These are phyloP conservation scores for Clavispora fructus DNA, from an alignment of 805 yeast species.

Conservation along the genomic window DNA sequence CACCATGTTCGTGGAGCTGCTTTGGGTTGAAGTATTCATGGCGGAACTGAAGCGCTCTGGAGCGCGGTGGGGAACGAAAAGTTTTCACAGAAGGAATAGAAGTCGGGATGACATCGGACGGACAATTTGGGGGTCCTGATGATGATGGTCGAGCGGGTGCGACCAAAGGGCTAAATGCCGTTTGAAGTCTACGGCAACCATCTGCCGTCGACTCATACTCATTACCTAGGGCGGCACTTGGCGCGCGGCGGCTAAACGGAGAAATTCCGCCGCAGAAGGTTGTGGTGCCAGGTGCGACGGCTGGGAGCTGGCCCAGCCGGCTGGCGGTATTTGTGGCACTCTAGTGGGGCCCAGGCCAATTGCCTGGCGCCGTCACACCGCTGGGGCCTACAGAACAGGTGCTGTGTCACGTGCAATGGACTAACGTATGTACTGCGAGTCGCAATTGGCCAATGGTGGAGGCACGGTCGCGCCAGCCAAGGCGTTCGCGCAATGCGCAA, in stretches of 20 bases:
- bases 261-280: too few relatives aligned
- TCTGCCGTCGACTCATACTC: neutral
- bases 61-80: neutral
- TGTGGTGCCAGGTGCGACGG: too few relatives aligned
- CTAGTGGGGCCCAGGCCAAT: too few relatives aligned
- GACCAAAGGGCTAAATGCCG: neutral
- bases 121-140: neutral
- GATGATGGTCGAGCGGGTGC: neutral
- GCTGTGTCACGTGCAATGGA: too few relatives aligned
- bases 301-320: too few relatives aligned
- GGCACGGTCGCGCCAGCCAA: too few relatives aligned
- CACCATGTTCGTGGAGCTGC: slow-evolving; percentile 18
- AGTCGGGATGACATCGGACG: neutral
- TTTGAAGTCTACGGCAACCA: neutral
- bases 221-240: neutral
- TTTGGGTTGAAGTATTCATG: neutral
- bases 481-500: too few relatives aligned
- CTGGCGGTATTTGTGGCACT: too few relatives aligned
- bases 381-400: too few relatives aligned
- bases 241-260: neutral
- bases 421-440: too few relatives aligned
- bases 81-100: neutral
- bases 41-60: neutral
- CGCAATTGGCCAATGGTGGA: too few relatives aligned
- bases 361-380: too few relatives aligned